phyloP scores from a whole-genome alignment of 148 eudicot species.

The Diospyros lotus region DNA sequence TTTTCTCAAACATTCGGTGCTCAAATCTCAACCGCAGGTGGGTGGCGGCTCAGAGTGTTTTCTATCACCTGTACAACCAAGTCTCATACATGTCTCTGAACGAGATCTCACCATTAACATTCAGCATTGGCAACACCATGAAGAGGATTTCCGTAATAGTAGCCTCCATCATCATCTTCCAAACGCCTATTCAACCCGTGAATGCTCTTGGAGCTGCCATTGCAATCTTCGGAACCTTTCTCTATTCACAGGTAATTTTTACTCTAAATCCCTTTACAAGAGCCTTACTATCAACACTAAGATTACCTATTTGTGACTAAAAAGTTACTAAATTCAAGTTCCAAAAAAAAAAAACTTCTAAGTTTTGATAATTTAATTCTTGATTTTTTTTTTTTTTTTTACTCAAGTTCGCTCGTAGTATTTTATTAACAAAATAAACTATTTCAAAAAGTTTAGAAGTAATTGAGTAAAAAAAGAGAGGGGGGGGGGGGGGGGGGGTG shows the following conservation, averaged over 20 bases:
- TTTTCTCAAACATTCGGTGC: no score
- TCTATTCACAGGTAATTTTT: constrained; percentile 39
- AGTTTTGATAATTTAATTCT: no score
- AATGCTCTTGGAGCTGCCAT: constrained; percentile 55
- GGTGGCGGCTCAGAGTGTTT: constrained; percentile 49
- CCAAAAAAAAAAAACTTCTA: no score
- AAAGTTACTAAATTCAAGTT: no score
- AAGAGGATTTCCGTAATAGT: constrained; percentile 44
- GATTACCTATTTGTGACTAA: no score
- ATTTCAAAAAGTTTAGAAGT: no score
- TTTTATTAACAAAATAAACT: no score
- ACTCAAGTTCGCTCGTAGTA: background rate
- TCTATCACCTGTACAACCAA: constrained; percentile 54
- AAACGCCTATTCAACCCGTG: constrained; percentile 37
- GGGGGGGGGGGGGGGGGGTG: no score
- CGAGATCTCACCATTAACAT: constrained; percentile 50
- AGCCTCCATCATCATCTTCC: constrained; percentile 44
- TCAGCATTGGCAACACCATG: constrained; percentile 53
- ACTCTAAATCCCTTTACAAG: no score
- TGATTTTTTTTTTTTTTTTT: no score
- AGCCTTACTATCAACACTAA: no score
- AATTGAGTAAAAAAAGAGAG: no score
- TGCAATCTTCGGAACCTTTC: constrained; percentile 47
- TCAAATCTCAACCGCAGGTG: constrained; percentile 17
- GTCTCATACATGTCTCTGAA: constrained; percentile 53